Evolutionary conservation across 2,329 filamentous ascomycete species (phyloP), one percentile per base, ranked within the genome.

Genomic region (Claviceps paspali): DNA sequence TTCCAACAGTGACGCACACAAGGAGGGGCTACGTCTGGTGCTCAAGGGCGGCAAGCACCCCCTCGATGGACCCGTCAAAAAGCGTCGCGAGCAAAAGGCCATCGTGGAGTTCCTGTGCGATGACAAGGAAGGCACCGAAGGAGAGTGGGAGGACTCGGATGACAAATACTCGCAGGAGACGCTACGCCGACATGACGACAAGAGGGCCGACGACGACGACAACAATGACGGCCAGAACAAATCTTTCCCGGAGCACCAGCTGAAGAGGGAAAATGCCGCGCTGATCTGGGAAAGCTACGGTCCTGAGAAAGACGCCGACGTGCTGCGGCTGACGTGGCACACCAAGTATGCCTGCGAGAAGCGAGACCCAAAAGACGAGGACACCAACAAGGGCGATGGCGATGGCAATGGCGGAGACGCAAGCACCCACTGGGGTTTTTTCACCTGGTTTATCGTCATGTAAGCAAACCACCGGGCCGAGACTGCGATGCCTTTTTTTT

Each of bases 361-460:
- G 35, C 56, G 56, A 19, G 58, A 53, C 27, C 63, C 62, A 47
- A 60, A 64, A 36, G 60, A 65, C 10, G 63, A 58, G 6, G 61
- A 65, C 14, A 22, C 5, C 5, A 22, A 22, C 21, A 22, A 22
- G 21, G 29, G 11, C 17, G 29, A 32, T 22, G 29, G 18, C 29
- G 59, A 57, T 18, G 59, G 63, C 33, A 60, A 65, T 12, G 63
- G 61, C 7, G 63, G 61, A 8, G 62, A 65, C 29, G 56, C 64
- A 40, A 64, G 66, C 37, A 58, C 57, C 14, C 70, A 75, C 52
- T 96, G 88, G 91, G 91, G 91, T 2, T 91, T 95, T 66, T 96
- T 96, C 52, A 95, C 88, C 14, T 98, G 91, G 91, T 73, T 96
- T 52, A 74, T 96, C 47, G 77, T 98, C 47, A 76, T 96, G 86